Percentiles rank a stretch among this genome's conserved stretches.
Evolutionary conservation across 2,329 filamentous ascomycete species (phyloP).

Genomic region (Decorospora gaudefroyi): DNA sequence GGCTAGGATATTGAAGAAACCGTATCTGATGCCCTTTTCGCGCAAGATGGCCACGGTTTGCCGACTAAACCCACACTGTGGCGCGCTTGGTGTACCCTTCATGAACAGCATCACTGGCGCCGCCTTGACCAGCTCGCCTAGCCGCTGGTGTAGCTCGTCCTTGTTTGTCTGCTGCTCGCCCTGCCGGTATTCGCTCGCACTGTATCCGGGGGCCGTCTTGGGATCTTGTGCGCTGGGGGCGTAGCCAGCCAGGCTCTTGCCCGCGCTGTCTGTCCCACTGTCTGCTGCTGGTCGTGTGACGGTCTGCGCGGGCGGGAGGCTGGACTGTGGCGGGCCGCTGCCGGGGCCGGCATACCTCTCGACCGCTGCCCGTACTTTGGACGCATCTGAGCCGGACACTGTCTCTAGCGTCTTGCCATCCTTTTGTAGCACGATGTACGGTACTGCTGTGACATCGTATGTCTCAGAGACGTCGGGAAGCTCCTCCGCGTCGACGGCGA

Average conservation of each 20-base stretch:
- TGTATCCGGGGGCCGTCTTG: conserved; percentile 54
- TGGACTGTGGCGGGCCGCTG: conserved; percentile 44
- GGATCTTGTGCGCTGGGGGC: conserved; percentile 51
- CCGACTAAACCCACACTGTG: conserved; percentile 90
- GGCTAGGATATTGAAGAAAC: conserved; percentile 98
- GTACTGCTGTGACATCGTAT: conserved; percentile 93
- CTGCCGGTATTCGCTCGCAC: conserved; percentile 40
- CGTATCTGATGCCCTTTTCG: conserved; percentile 91
- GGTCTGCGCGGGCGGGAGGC: conserved; percentile 50
- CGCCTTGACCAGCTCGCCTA: conserved; percentile 86
- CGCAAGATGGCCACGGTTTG: conserved; percentile 85
- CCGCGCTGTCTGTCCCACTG: conserved; percentile 39
- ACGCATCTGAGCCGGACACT: conserved; percentile 85
- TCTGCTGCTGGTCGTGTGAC: conserved; percentile 53
- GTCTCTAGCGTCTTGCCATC: conserved; percentile 77
- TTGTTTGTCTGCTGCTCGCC: conserved; percentile 58
- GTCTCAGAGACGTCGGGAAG: conserved; percentile 87
- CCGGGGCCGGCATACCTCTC: conserved; percentile 72
- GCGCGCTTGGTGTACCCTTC: conserved; percentile 89
- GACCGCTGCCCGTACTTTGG: conserved; percentile 81
- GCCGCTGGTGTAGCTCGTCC: conserved; percentile 80
- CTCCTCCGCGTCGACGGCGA: conserved; percentile 92
- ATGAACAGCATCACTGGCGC: conserved; percentile 98
- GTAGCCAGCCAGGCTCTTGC: conserved; percentile 52
- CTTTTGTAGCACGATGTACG: conserved; percentile 83